These are phyloP conservation scores for Luzula sylvatica DNA, from an alignment of 176 grass and related monocot genomes.

Conservation along the genomic window DNA sequence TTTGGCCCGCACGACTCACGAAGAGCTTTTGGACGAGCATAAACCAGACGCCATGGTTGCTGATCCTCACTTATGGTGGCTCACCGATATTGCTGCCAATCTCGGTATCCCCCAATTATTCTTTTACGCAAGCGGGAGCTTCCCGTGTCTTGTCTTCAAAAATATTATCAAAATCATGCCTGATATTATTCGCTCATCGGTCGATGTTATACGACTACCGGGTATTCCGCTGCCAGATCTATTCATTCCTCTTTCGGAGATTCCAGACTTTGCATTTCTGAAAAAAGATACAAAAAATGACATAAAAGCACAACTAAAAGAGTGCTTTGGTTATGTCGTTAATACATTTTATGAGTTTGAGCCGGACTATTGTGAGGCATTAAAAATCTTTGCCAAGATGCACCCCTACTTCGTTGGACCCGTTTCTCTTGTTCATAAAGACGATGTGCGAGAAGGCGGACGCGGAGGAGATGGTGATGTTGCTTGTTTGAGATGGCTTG, in stretches of 20 bases:
- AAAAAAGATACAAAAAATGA: slow-evolving; percentile 22
- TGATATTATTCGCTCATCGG: slow-evolving; percentile 21
- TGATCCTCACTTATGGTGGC: slow-evolving; percentile 39
- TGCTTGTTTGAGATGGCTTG: too few species aligned
- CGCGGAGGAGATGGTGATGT: too few species aligned
- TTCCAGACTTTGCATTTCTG: slow-evolving; percentile 37
- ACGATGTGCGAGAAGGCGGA: too few species aligned
- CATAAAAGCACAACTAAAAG: slow-evolving; percentile 26
- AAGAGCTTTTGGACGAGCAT: slow-evolving; percentile 33
- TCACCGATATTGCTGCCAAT: slow-evolving; percentile 27
- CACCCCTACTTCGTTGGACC: slow-evolving; percentile 61
- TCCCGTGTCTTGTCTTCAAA: slow-evolving; percentile 40
- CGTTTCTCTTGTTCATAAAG: slow-evolving; percentile 11
- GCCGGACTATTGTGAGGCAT: slow-evolving; percentile 44
- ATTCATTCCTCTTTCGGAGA: slow-evolving; percentile 40
- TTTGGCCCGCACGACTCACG: slow-evolving; percentile 16
- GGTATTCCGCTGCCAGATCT: slow-evolving; percentile 33
- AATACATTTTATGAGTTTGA: slow-evolving; percentile 59
- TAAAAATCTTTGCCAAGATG: slow-evolving; percentile 27
- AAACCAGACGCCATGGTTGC: slow-evolving; percentile 45
- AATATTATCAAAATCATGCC: slow-evolving; percentile 19
- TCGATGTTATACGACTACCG: slow-evolving; percentile 12
- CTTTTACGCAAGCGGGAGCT: slow-evolving; percentile 43
- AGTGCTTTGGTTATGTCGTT: slow-evolving; percentile 37
- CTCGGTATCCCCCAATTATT: slow-evolving; percentile 37